Evolutionary conservation across 169 alveolate species (phyloP).

Genomic region (Hammondia hammondi): DNA sequence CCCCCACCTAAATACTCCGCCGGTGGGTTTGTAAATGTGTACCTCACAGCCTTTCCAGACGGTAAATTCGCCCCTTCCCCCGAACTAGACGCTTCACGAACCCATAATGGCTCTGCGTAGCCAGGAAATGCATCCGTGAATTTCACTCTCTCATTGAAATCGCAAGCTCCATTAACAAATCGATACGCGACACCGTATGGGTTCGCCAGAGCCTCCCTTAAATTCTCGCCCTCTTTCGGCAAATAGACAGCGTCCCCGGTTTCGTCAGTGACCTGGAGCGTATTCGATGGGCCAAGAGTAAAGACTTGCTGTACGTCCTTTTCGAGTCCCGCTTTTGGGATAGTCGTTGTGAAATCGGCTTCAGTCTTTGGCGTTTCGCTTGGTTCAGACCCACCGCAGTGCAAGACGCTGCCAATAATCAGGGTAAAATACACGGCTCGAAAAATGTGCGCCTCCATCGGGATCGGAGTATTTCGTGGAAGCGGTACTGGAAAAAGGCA

Average conservation of each 20-base stretch:
- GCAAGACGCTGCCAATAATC: neutral
- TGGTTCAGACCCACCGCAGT: neutral
- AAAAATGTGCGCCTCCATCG: too few relatives aligned
- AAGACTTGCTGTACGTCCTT: neutral
- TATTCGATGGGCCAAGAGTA: neutral
- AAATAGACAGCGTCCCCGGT: neutral
- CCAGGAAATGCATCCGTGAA: neutral
- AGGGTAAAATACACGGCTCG: neutral
- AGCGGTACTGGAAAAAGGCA: too few relatives aligned
- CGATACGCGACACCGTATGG: neutral
- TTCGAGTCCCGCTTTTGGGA: neutral
- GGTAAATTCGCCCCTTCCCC: neutral
- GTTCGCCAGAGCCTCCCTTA: too few relatives aligned
- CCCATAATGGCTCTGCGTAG: neutral
- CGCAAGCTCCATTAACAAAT: neutral
- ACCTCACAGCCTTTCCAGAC: neutral
- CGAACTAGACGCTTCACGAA: neutral
- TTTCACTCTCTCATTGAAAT: neutral
- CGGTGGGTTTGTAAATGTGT: slow-evolving; percentile 6
- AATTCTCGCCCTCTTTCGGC: neutral
- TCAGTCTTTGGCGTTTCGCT: neutral
- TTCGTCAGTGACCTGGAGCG: neutral
- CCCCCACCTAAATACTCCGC: neutral
- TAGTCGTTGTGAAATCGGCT: neutral
- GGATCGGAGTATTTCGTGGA: too few relatives aligned